Base-by-base conservation (phyloP, 768 basidiomycete genomes). In the Tylopilus rubrobrunneus region DNA sequence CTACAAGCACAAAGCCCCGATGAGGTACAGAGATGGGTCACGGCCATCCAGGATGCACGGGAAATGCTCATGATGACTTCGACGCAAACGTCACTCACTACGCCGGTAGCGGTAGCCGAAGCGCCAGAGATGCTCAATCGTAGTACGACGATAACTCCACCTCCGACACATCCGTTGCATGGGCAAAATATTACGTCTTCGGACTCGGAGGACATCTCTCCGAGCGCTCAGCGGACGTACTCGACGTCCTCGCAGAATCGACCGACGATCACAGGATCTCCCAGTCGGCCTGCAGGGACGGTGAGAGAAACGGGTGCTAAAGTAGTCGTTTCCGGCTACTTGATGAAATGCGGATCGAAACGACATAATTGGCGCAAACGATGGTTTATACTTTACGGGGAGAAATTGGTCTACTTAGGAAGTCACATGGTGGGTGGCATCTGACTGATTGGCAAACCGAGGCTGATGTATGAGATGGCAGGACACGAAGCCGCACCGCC, bases 311-410 rank as follows among this genome's bases (percentile, higher is more conserved):
- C 80, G 19, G 75, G 82, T n/a, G 14, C 56, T 9, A 95, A 94
- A 73, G 76, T 85, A 37, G 86, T 99, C 37, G 67, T 96, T 5
- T 84, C 85, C 19, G 93, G 94, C 2, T 99, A 98, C 70, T 76
- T 99, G 56, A 93, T 95, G 89, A 98, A 98, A 66, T 94, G 92
- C 69, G 94, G 92, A 27, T 86, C 87, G 42, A 92, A 95, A 61
- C 82, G 96, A 65, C 87, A 89, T 62, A 91, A 84, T 60, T 99
- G 97, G 97, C 81, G 93, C 52, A 98, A 99, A 72, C 76, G 97
- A 28, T 98, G 95, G 96, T 98, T 99, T 63, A 85, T 91, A 36
- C 75, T 99, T n/a, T 92, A 86, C 37, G 85, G 85, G 37, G 91
- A 93, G 63, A 89, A 85, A 65, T 73, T 99, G 49, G 74, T 92